Percentiles rank a stretch among this genome's conserved stretches.
Evolutionary conservation across 31 red algal species (phyloP).

Genomic region (Pterothamnion heteromorphum): DNA sequence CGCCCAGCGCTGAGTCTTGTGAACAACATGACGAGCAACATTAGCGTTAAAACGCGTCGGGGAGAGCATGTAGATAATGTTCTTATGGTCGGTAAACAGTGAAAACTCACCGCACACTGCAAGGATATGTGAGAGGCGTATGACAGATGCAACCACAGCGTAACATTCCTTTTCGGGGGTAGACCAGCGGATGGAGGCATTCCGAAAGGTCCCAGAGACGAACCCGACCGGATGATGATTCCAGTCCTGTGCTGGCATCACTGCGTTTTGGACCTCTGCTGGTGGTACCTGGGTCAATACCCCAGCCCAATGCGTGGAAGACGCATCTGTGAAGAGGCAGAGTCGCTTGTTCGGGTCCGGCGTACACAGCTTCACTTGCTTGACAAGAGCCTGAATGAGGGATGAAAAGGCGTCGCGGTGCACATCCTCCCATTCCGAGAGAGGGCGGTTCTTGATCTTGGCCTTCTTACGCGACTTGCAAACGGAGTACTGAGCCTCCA

Average conservation of each 20-base stretch:
- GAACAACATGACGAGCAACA: constrained; percentile 51
- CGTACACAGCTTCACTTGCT: background rate
- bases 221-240: background rate
- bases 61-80: constrained; percentile 46
- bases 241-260: background rate
- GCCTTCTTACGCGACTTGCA: background rate
- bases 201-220: constrained; percentile 25
- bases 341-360: background rate
- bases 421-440: constrained; percentile 22
- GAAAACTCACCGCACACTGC: constrained; percentile 48
- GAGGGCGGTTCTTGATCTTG: background rate
- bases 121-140: constrained; percentile 44
- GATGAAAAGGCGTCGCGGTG: background rate
- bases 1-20: constrained; percentile 55
- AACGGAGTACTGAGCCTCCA: background rate
- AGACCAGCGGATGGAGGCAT: constrained; percentile 34
- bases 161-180: constrained; percentile 47
- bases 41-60: constrained; percentile 4
- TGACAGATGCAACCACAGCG: constrained; percentile 26
- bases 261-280: background rate
- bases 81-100: constrained; percentile 54
- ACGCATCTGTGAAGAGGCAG: constrained; percentile 50
- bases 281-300: constrained; percentile 32
- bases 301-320: constrained; percentile 14
- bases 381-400: constrained; percentile 39